Base-by-base conservation (phyloP, 2,329 filamentous ascomycete genomes). In the Aspergillus caelatus region DNA sequence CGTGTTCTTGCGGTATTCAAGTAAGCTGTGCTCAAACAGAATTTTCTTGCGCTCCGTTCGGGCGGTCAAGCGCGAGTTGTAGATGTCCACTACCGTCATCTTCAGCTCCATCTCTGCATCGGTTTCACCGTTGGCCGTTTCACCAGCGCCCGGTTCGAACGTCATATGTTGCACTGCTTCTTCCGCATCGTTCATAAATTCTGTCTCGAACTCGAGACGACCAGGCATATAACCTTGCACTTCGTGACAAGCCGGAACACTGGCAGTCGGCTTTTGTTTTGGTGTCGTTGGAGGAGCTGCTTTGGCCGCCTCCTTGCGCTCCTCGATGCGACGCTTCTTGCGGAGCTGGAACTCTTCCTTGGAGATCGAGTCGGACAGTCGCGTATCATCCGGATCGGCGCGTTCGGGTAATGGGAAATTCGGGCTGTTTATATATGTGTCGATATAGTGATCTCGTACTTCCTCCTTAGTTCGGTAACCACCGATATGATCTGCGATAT, bases 161-260 rank as follows among this genome's bases (percentile, higher is more conserved):
- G 96, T 91, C 94, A 99, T 98, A 67, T 96, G 89, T 77, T 99
- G 95, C 2, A 99, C 95, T 0, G 94, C 94, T 79, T 98, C 96
- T 80, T 99, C 95, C 0, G 95, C 95, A 73, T 99, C 95, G 73
- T 99, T 99, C 73, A 94, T 92, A 75, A 97, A 95, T 73, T 99
- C 95, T 0, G 92, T 97, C 83, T 99, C 95, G 68, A 99, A 99
- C 74, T 99, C 95, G 68, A 99, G 80, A 46, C 95, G 93, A 52
- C 95, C 95, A 3, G 95, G 95, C 95, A 99, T 99, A 77, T 96
- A 99, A 3, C 95, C 95, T 78, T 97, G 93, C 43, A 99, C 95
- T 79, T 99, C 95, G 81, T 99, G 95, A 77, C 95, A 99, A 39
- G 93, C 91, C 0, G 95, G 95, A 3, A 97, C 93, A 81, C 92